Evolutionary conservation across 1,284 basidiomycete species (phyloP).

Genomic region (Malassezia cuniculi): DNA sequence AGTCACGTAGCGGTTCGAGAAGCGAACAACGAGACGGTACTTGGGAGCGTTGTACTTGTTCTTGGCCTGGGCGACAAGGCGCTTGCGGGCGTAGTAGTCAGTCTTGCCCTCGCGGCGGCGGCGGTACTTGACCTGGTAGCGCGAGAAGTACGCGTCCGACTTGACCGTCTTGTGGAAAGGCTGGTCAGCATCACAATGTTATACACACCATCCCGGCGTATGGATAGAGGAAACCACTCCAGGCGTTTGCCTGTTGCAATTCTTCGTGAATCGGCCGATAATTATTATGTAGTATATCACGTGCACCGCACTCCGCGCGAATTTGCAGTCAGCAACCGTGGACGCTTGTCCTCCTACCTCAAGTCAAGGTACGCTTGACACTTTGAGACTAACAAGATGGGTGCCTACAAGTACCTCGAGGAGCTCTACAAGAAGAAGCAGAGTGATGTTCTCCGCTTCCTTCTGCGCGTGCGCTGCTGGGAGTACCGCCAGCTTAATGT

Average conservation of each 20-base stretch:
- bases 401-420: conserved; percentile 87
- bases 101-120: conserved; percentile 80
- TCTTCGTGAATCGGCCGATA: too few species aligned
- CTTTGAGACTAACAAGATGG: conserved; percentile 44
- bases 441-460: conserved; percentile 93
- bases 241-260: too few species aligned
- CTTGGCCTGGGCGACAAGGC: conserved; percentile 92
- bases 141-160: conserved; percentile 77
- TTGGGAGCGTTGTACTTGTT: conserved; percentile 99
- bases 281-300: too few species aligned
- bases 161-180: conserved; percentile 52
- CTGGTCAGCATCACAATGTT: too few species aligned
- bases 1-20: conserved; percentile 48
- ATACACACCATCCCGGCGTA: too few species aligned
- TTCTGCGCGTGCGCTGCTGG: conserved; percentile 97
- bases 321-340: too few species aligned
- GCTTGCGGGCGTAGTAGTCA: conserved; percentile 97
- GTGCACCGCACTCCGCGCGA: too few species aligned
- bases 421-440: conserved; percentile 68
- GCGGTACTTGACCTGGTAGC: conserved; percentile 59
- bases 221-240: too few species aligned
- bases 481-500: conserved; percentile 80
- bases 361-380: too few species aligned
- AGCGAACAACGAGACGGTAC: conserved; percentile 95
- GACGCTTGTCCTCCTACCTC: too few species aligned